Conservation (phyloP, 2,329 filamentous ascomycete genomes). For the Pseudopyricularia javanii region DNA sequence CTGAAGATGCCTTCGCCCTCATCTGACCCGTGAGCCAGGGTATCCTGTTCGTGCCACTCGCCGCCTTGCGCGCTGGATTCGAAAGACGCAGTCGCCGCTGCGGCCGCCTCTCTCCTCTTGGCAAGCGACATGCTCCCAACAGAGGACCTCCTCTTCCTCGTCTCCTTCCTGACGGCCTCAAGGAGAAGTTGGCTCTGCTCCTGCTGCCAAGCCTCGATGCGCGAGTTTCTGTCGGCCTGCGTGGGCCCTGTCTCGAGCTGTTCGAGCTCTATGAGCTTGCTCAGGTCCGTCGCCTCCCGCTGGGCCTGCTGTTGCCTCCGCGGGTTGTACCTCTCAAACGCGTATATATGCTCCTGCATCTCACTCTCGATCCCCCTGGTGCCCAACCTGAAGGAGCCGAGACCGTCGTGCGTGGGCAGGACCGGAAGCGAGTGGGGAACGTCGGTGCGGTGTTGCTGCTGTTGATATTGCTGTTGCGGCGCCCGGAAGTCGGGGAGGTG, state of each 20-base stretch:
- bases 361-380: conserved; percentile 23
- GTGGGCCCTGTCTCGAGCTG: conserved; percentile 32
- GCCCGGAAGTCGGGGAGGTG: conserved; percentile 75
- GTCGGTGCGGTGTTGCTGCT: conserved; percentile 14
- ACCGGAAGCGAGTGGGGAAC: conserved; percentile 46
- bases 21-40: conserved; percentile 23
- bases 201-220: conserved; percentile 84
- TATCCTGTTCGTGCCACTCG: conserved; percentile 35
- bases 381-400: conserved; percentile 70
- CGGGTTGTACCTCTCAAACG: conserved; percentile 78
- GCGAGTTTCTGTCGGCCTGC: conserved; percentile 62
- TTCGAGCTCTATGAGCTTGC: conserved; percentile 18
- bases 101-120: not conserved
- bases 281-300: conserved; percentile 39
- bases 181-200: conserved; percentile 80
- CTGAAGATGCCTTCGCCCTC: conserved; percentile 63
- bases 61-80: conserved; percentile 12
- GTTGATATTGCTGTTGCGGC: conserved; percentile 11
- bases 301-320: conserved; percentile 44
- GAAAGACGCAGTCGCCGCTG: conserved; percentile 9
- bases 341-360: conserved; percentile 76
- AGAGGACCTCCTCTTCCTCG: conserved; percentile 48
- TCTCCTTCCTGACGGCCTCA: conserved; percentile 83
- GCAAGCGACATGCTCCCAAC: not conserved
- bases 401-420: conserved; percentile 82